phyloP scores from a whole-genome alignment of 2,329 filamentous ascomycete species.

The Penicillium janthinellum region DNA sequence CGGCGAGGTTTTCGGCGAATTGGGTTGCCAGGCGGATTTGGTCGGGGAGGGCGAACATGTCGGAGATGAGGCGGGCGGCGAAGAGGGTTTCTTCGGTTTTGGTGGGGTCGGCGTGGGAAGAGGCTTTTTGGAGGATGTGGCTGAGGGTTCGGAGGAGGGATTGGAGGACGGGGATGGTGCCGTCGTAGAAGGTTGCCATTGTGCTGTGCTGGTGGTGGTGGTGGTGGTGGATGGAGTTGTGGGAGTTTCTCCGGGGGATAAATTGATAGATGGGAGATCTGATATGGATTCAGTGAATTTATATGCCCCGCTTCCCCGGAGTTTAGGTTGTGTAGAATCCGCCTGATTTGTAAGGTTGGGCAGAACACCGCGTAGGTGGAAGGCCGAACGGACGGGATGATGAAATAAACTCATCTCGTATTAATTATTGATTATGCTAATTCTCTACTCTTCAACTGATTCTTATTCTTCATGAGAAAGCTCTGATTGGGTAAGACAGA shows the following conservation, averaged over 20 bases:
- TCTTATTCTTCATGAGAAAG: too few relatives aligned
- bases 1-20: constrained; percentile 27
- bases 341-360: too few relatives aligned
- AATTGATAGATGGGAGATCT: not conserved
- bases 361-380: too few relatives aligned
- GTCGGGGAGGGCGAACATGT: constrained; percentile 29
- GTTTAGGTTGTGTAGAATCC: too few relatives aligned
- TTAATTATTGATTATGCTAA: too few relatives aligned
- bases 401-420: too few relatives aligned
- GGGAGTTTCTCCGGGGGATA: too few relatives aligned
- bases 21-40: constrained; percentile 31
- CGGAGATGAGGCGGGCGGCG: constrained; percentile 20
- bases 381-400: too few relatives aligned
- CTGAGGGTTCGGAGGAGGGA: constrained; percentile 29
- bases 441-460: too few relatives aligned
- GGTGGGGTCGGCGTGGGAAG: constrained; percentile 12
- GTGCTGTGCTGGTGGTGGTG: not conserved
- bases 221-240: not conserved
- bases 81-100: constrained; percentile 13
- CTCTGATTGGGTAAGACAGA: too few relatives aligned
- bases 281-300: not conserved
- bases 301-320: too few relatives aligned
- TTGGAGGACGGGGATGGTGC: constrained; percentile 27
- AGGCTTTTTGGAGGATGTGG: constrained; percentile 33
- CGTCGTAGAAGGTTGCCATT: constrained; percentile 28